Percentiles rank a stretch among this genome's conserved stretches.
Evolutionary conservation across 2,329 filamentous ascomycete genomes (phyloP).

Genomic region (Verticillium klebahnii): DNA sequence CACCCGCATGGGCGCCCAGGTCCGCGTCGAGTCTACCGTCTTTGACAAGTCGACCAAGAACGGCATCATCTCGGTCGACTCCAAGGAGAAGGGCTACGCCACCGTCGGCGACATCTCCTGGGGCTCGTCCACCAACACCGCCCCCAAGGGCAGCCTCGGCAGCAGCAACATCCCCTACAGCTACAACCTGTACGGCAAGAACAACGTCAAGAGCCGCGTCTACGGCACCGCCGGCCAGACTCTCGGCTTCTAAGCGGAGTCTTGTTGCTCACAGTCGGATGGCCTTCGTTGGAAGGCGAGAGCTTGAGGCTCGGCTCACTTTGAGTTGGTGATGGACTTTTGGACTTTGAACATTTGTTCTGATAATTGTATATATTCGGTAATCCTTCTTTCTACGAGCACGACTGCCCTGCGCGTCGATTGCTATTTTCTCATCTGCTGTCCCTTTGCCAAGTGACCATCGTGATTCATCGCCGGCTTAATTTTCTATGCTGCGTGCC

Average conservation of each 20-base stretch:
- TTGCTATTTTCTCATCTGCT: neutral
- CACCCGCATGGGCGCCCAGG: slow-evolving; percentile 48
- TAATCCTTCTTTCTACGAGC: neutral
- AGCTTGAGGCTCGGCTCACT: neutral
- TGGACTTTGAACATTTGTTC: neutral
- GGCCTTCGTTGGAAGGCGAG: neutral
- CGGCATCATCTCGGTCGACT: slow-evolving; percentile 34
- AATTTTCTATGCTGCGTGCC: no score
- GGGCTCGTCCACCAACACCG: slow-evolving; percentile 41
- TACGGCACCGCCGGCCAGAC: slow-evolving; percentile 31
- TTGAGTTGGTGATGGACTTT: neutral
- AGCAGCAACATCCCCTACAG: slow-evolving; percentile 49
- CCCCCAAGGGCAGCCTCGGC: slow-evolving; percentile 43
- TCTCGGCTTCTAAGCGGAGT: slow-evolving; percentile 22
- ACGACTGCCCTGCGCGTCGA: neutral
- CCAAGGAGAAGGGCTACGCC: slow-evolving; percentile 34
- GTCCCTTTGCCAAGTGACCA: no score
- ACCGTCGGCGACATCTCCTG: slow-evolving; percentile 36
- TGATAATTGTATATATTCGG: neutral
- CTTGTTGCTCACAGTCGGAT: neutral
- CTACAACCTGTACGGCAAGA: slow-evolving; percentile 37
- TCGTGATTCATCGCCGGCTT: no score
- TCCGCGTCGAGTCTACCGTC: slow-evolving; percentile 51
- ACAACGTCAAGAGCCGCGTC: slow-evolving; percentile 40
- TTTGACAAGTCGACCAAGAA: slow-evolving; percentile 37